phyloP scores from a whole-genome alignment of 805 yeast genomes.

The Lipomyces mesembrius region DNA sequence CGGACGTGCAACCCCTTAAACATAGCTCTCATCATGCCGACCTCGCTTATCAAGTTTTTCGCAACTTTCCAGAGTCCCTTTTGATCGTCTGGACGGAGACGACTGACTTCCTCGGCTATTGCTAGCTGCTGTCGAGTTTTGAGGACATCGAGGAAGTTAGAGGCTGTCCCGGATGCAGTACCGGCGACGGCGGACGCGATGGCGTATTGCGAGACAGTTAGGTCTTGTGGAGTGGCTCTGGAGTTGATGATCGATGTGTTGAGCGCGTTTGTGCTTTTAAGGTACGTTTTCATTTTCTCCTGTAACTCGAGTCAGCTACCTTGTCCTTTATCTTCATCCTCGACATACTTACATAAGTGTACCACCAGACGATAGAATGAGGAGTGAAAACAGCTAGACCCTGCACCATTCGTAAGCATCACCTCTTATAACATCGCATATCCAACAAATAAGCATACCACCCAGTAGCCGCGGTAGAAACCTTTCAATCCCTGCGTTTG shows the following conservation, averaged over 20 bases:
- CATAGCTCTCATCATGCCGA: conserved; percentile 46
- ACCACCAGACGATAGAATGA: conserved; percentile 52
- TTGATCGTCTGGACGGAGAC: conserved; percentile 49
- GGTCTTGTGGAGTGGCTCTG: conserved; percentile 7
- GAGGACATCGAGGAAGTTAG: conserved; percentile 50
- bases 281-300: conserved; percentile 25
- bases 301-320: conserved; percentile 1
- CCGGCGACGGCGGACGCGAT: conserved; percentile 48
- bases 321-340: not conserved
- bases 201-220: conserved; percentile 31
- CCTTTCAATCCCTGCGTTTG: conserved; percentile 74
- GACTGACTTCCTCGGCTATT: conserved; percentile 48
- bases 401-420: conserved; percentile 15
- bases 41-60: conserved; percentile 46
- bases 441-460: conserved; percentile 37
- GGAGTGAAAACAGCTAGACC: conserved; percentile 52
- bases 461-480: conserved; percentile 71
- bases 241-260: not conserved
- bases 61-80: conserved; percentile 47
- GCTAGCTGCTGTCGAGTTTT: conserved; percentile 54
- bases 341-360: conserved; percentile 43
- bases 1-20: conserved; percentile 49
- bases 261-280: conserved; percentile 11
- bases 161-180: conserved; percentile 45
- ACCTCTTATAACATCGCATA: not conserved